Evolutionary conservation across 2,329 filamentous ascomycete species (phyloP), one percentile per base, ranked within the genome.

Genomic region (Zopfia rhizophila): DNA sequence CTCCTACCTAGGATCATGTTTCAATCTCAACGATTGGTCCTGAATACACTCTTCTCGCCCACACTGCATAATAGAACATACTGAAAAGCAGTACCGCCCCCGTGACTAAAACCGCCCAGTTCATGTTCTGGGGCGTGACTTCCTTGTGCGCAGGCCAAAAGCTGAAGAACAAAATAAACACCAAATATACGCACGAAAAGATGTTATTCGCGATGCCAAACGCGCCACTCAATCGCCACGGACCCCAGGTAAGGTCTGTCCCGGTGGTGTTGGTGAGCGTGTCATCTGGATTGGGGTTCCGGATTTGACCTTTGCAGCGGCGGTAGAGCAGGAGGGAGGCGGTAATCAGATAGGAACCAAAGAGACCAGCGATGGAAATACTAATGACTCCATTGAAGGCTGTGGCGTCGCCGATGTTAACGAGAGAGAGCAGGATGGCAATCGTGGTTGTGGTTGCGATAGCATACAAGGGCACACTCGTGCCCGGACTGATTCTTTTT

Each of bases 351-450:
- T 62, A 33, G 7, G 51, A 55, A 7, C 48, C 50, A 19, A 60
- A 60, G 12, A 63, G 51, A 2, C 51, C 56, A 7, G 54, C 55
- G 5, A 55, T 39, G 3, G 48, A 8, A 14, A 8, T 8, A 8
- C 11, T 10, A 27, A 63, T 59, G 28, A 68, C 51, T 13, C 52
- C 60, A 32, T 60, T 63, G 53, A 66, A 68, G 3, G 60, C 64
- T 4, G 51, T 48, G 7, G 55, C 43, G 2, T 58, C 61, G 3
- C 77, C 78, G 45, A 82, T 72, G 53, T 79, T 79, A 60, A 81
- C 75, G 13, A 81, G 63, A 0, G 72, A 72, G 13, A 81, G 67
- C 3, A 79, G 58, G 17, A 66, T 58, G 21, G 72, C 70, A 18
- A 77, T 60, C 6, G 72, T 45, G 14, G 73, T 63, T 11, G 62